Evolutionary conservation across 2,329 filamentous ascomycete genomes (phyloP).

Genomic region (Mycosphaerelloides madeirae): DNA sequence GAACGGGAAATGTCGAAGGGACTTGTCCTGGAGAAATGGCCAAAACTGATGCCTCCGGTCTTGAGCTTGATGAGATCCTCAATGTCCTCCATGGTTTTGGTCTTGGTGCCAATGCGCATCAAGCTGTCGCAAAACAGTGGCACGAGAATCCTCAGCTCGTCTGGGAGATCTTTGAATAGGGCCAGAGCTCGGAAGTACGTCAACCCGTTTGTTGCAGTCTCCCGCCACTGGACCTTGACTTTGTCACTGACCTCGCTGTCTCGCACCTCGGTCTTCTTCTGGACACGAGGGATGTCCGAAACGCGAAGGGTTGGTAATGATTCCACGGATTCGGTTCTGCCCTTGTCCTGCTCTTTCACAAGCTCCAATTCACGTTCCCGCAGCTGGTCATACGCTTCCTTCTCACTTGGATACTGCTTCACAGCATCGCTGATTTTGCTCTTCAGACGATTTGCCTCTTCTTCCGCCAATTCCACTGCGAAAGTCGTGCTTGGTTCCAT

Average conservation of each 20-base stretch:
- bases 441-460: constrained; percentile 71
- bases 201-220: constrained; percentile 88
- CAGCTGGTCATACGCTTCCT: constrained; percentile 66
- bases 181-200: constrained; percentile 95
- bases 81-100: constrained; percentile 85
- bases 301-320: constrained; percentile 85
- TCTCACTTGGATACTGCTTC: constrained; percentile 63
- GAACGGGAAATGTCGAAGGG: constrained; percentile 66
- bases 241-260: constrained; percentile 55
- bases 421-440: constrained; percentile 68
- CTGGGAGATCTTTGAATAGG: constrained; percentile 69
- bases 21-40: constrained; percentile 76
- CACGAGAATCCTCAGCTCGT: constrained; percentile 77
- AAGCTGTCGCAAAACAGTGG: constrained; percentile 89
- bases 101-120: constrained; percentile 85
- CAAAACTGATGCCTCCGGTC: constrained; percentile 82
- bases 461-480: constrained; percentile 65
- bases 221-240: constrained; percentile 78
- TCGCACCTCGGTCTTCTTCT: constrained; percentile 66
- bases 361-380: constrained; percentile 75
- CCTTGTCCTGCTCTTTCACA: constrained; percentile 59
- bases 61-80: constrained; percentile 95
- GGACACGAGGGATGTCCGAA: constrained; percentile 76
- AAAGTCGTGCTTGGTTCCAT: constrained; percentile 83
- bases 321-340: constrained; percentile 77